phyloP scores from a whole-genome alignment of 768 basidiomycete genomes.

The Lactarius hengduanensis region DNA sequence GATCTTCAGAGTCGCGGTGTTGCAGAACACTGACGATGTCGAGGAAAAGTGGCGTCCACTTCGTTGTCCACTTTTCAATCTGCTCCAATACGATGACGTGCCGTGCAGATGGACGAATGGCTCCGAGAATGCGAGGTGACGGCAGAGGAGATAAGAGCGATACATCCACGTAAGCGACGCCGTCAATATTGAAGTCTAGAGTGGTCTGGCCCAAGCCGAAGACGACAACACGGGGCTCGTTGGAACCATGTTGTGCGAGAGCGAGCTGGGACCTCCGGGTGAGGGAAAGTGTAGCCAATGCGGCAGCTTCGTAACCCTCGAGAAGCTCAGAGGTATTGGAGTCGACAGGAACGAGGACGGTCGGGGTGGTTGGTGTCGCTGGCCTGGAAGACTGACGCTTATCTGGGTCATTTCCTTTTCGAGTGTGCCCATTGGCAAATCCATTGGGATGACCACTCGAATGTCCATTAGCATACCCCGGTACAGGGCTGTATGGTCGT shows the following conservation, averaged over 20 bases:
- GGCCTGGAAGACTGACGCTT: slow-evolving; percentile 29
- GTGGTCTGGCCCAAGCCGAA: slow-evolving; percentile 62
- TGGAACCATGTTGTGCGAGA: slow-evolving; percentile 47
- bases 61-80: slow-evolving; percentile 65
- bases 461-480: slow-evolving; percentile 20
- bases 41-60: slow-evolving; percentile 86
- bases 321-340: slow-evolving; percentile 39
- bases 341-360: slow-evolving; percentile 29
- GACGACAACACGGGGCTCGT: slow-evolving; percentile 63
- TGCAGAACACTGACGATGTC: slow-evolving; percentile 77
- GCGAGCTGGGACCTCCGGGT: slow-evolving; percentile 62
- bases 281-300: slow-evolving; percentile 60
- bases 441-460: slow-evolving; percentile 39
- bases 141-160: slow-evolving; percentile 70
- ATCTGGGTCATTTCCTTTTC: slow-evolving; percentile 32
- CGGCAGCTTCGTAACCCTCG: slow-evolving; percentile 65
- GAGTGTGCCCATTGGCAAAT: slow-evolving; percentile 36
- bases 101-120: slow-evolving; percentile 59
- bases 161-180: slow-evolving; percentile 61
- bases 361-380: slow-evolving; percentile 23
- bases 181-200: slow-evolving; percentile 47
- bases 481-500: slow-evolving; percentile 10
- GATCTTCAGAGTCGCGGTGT: slow-evolving; percentile 46
- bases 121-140: slow-evolving; percentile 50
- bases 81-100: slow-evolving; percentile 84